Percentiles rank a stretch among this genome's conserved stretches.
These are phyloP conservation scores for Trichoderma guizhouense DNA, from an alignment of 2,329 filamentous ascomycete genomes.

Conservation along the genomic window DNA sequence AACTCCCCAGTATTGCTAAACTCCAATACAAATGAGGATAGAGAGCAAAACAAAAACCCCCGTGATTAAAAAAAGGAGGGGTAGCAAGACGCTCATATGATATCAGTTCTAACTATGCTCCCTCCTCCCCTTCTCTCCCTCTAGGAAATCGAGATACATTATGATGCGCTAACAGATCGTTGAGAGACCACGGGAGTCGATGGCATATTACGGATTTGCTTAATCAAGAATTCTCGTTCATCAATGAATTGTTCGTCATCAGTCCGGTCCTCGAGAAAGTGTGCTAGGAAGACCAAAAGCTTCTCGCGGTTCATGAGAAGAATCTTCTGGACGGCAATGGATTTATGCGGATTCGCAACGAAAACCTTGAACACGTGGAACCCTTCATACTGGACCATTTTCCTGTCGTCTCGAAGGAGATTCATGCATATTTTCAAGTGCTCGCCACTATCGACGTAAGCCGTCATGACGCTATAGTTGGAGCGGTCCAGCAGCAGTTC, in stretches of 20 bases:
- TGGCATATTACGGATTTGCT: conserved; percentile 77
- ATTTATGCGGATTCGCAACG: conserved; percentile 97
- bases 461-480: conserved; percentile 98
- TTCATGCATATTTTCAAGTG: conserved; percentile 99
- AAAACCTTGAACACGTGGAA: conserved; percentile 99
- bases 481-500: conserved; percentile 92
- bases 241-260: conserved; percentile 99
- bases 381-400: conserved; percentile 99
- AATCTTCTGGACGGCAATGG: conserved; percentile 91
- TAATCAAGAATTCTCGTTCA: conserved; percentile 94
- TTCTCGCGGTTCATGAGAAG: conserved; percentile 94
- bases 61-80: not conserved
- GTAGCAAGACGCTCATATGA: not conserved
- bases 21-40: conserved; percentile 3
- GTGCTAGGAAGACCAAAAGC: conserved; percentile 80
- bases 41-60: not conserved
- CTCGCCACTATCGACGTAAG: conserved; percentile 91
- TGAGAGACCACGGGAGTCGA: conserved; percentile 53
- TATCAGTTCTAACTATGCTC: conserved; percentile 7
- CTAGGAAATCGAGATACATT: not conserved
- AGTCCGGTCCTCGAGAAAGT: conserved; percentile 89
- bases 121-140: not conserved
- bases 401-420: conserved; percentile 86
- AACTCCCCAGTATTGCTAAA: conserved; percentile 11
- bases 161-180: conserved; percentile 31